Percentiles rank a stretch among this genome's conserved stretches.
Conservation (phyloP, 2,329 filamentous ascomycete species). For the Fusarium coicis region DNA sequence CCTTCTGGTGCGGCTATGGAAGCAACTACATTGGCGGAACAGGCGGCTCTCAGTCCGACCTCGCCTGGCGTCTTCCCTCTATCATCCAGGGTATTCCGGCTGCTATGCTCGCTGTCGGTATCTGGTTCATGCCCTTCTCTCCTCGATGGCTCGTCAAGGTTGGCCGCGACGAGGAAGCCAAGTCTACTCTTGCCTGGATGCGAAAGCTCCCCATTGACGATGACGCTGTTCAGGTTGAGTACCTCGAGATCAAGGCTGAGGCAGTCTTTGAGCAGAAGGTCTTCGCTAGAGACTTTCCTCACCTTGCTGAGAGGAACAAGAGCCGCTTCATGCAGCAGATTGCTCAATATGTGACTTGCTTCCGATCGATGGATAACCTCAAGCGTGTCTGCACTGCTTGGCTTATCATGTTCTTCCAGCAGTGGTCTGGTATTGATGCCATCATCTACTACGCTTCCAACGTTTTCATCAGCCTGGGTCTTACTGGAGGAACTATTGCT, state of each 20-base stretch:
- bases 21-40: conserved; percentile 60
- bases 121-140: conserved; percentile 83
- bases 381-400: conserved; percentile 73
- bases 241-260: conserved; percentile 85
- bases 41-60: conserved; percentile 54
- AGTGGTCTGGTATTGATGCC: conserved; percentile 48
- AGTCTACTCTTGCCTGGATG: conserved; percentile 23
- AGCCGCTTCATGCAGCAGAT: conserved; percentile 57
- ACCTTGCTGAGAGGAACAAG: conserved; percentile 52
- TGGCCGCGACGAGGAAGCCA: conserved; percentile 74
- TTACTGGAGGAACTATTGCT: conserved; percentile 67
- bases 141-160: conserved; percentile 82
- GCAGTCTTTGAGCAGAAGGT: conserved; percentile 80
- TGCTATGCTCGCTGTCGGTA: conserved; percentile 71
- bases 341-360: conserved; percentile 57
- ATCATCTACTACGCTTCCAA: conserved; percentile 62
- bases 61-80: conserved; percentile 58
- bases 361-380: conserved; percentile 60
- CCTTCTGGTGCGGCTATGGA: conserved; percentile 59
- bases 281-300: conserved; percentile 67
- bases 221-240: conserved; percentile 78
- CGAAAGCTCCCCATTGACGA: conserved; percentile 60
- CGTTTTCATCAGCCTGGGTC: conserved; percentile 72
- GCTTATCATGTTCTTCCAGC: conserved; percentile 70
- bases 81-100: conserved; percentile 58